Conservation (phyloP, 768 basidiomycete species). For the Rhizopogon roseolus region DNA sequence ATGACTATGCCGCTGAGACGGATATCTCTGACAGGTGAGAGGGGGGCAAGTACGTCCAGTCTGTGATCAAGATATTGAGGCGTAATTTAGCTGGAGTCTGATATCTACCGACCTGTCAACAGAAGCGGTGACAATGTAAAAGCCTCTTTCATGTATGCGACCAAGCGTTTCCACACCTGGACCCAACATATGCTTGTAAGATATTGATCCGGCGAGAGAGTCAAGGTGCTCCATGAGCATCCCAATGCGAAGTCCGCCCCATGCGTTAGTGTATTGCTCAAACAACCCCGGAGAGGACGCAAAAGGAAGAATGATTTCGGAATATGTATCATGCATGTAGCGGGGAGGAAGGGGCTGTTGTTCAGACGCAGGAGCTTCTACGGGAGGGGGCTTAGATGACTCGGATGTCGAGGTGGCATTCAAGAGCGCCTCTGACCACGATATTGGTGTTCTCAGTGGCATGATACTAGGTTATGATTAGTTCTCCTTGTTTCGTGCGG, state of each 20-base stretch:
- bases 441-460: conserved; percentile 45
- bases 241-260: conserved; percentile 66
- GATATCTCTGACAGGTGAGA: conserved; percentile 61
- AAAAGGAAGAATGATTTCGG: conserved; percentile 62
- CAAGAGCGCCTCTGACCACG: conserved; percentile 59
- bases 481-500: neutral
- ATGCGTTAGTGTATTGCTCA: conserved; percentile 68
- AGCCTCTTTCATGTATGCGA: conserved; percentile 55
- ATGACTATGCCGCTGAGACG: conserved; percentile 79
- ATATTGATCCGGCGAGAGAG: conserved; percentile 78
- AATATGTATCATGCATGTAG: conserved; percentile 69
- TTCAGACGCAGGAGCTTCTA: conserved; percentile 7
- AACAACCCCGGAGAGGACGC: conserved; percentile 51
- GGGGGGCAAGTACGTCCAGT: conserved; percentile 60
- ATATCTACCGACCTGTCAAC: conserved; percentile 58
- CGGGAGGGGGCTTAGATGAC: conserved; percentile 10
- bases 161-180: conserved; percentile 53
- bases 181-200: conserved; percentile 79
- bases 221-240: conserved; percentile 80
- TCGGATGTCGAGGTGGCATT: conserved; percentile 24
- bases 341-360: conserved; percentile 35
- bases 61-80: conserved; percentile 27
- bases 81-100: neutral
- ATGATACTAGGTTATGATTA: conserved; percentile 37
- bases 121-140: conserved; percentile 81